Percentiles rank a stretch among this genome's conserved stretches.
Conservation (phyloP, 331 rosid genomes). For the Acacia concinna region DNA sequence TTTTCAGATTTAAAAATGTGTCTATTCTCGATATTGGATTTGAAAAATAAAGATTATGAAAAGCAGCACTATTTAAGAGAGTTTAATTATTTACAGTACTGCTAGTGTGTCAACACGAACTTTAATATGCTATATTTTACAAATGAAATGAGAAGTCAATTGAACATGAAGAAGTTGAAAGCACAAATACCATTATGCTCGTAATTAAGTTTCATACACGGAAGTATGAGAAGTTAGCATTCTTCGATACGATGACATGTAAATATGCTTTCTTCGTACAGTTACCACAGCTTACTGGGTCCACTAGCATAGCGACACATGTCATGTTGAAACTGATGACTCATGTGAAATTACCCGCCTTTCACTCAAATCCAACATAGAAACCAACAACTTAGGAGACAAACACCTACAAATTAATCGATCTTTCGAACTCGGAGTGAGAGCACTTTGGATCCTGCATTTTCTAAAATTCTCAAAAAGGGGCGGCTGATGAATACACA, state of each 20-base stretch:
- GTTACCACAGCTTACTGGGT: constrained; percentile 3
- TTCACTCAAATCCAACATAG: not conserved
- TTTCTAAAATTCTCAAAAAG: not conserved
- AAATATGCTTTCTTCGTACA: constrained; percentile 14
- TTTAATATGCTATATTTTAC: not conserved
- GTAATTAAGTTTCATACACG: not conserved
- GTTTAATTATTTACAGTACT: not conserved
- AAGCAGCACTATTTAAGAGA: not conserved
- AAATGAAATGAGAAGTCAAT: not conserved
- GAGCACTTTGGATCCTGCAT: not conserved
- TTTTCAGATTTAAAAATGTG: not conserved
- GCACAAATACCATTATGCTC: not conserved
- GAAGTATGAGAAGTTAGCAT: not conserved
- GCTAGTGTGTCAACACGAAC: not conserved
- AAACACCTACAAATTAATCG: not conserved
- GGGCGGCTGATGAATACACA: not conserved
- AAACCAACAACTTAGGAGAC: not conserved
- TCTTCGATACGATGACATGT: not conserved
- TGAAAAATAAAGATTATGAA: not conserved
- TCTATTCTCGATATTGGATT: not conserved
- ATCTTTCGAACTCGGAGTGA: not conserved
- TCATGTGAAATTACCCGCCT: not conserved
- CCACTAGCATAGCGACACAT: constrained; percentile 22
- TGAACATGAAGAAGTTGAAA: not conserved
- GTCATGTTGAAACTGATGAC: not conserved